Conservation (phyloP, 331 rosid genomes). For the Erythrophleum ivorense region DNA sequence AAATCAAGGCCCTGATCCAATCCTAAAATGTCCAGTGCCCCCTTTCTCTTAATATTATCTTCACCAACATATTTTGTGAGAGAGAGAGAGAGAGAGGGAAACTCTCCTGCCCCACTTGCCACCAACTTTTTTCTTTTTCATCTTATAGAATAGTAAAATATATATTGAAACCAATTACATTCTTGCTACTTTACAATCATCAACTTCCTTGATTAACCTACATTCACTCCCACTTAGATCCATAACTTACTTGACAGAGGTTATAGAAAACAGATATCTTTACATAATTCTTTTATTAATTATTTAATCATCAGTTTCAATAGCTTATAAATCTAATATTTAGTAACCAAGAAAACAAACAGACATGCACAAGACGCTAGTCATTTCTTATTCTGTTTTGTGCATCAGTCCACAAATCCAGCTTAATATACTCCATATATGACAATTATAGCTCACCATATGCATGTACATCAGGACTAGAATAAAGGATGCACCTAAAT, state of each 20-base stretch:
- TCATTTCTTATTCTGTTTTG: background rate
- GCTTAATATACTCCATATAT: background rate
- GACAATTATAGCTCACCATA: constrained; percentile 19
- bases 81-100: too few species aligned
- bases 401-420: constrained; percentile 19
- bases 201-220: background rate
- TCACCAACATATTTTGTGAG: background rate
- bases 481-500: constrained; percentile 19
- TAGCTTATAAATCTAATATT: background rate
- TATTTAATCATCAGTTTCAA: background rate
- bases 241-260: background rate
- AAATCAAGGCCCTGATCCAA: background rate
- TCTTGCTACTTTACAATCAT: background rate
- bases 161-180: background rate
- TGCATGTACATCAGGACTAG: constrained; percentile 19
- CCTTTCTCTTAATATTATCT: background rate
- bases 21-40: background rate
- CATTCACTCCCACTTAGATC: background rate
- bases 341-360: background rate
- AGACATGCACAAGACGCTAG: background rate
- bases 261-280: background rate
- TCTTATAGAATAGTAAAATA: background rate
- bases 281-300: background rate
- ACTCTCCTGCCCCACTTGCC: background rate
- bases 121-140: background rate